Percentiles rank a stretch among this genome's conserved stretches.
phyloP scores from a whole-genome alignment of 176 grass and related monocot genomes.

The Oryza longistaminata region DNA sequence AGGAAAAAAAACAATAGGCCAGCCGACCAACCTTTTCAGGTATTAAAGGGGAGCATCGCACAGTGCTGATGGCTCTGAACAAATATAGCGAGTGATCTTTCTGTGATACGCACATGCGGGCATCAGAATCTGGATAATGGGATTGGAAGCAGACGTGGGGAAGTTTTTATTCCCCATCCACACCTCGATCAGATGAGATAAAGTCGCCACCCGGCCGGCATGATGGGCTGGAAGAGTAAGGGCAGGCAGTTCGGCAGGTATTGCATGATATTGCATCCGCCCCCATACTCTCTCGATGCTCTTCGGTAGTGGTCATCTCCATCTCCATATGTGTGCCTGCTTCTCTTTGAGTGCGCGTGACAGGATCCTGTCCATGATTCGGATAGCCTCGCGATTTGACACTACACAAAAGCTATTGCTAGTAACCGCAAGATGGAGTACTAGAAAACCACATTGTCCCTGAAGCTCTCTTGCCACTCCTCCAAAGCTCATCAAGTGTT shows the following conservation, averaged over 20 bases:
- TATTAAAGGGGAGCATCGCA: neutral
- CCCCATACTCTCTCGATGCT: neutral
- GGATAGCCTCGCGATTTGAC: slow-evolving; percentile 32
- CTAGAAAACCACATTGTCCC: neutral
- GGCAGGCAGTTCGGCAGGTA: slow-evolving; percentile 24
- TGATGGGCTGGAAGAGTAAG: slow-evolving; percentile 1
- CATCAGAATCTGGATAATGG: slow-evolving; percentile 27
- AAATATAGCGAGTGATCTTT: neutral
- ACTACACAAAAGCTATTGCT: neutral
- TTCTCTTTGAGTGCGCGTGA: slow-evolving; percentile 25
- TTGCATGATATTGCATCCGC: slow-evolving; percentile 4
- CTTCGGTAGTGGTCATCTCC: slow-evolving; percentile 10
- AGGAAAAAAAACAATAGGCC: neutral
- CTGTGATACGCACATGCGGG: slow-evolving; percentile 10
- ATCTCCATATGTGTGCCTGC: neutral
- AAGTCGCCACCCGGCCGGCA: slow-evolving; percentile 41
- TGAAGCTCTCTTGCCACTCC: neutral
- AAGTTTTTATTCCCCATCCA: slow-evolving; percentile 34
- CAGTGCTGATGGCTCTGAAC: neutral
- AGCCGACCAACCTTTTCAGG: slow-evolving; percentile 15
- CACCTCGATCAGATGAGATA: slow-evolving; percentile 13
- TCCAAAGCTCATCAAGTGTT: neutral
- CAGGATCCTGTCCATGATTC: slow-evolving; percentile 30
- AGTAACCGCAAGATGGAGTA: neutral
- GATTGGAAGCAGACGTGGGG: slow-evolving; percentile 18